These are phyloP conservation scores for Vitellaria paradoxa DNA, from an alignment of 179 eudicot species.

Conservation along the genomic window DNA sequence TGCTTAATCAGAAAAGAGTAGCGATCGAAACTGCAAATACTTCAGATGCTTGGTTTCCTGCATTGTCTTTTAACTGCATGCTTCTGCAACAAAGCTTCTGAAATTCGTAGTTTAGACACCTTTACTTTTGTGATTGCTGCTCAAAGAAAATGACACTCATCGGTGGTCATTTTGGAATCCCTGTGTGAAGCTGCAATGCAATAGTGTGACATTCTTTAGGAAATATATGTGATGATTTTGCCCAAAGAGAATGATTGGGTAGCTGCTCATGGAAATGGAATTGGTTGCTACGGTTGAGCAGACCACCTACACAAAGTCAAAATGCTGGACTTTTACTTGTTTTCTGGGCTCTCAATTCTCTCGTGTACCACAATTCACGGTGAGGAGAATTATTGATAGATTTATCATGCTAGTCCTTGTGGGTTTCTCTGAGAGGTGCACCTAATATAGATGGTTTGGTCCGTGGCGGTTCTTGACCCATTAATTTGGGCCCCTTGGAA, in stretches of 20 bases:
- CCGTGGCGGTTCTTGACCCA: background rate
- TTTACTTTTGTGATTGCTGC: slow-evolving; percentile 3
- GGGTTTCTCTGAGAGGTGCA: background rate
- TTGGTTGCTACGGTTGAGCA: background rate
- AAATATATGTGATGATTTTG: background rate
- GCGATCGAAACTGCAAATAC: slow-evolving; percentile 21
- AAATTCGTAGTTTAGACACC: background rate
- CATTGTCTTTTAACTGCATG: slow-evolving; percentile 8
- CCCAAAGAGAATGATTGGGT: slow-evolving; percentile 2
- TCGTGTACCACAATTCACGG: background rate
- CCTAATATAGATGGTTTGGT: background rate
- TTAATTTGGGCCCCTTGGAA: background rate
- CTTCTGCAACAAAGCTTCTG: slow-evolving; percentile 23
- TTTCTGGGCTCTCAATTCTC: background rate
- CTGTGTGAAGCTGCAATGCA: background rate
- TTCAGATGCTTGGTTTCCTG: slow-evolving; percentile 23
- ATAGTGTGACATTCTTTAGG: background rate
- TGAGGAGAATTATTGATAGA: background rate
- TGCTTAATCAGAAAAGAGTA: slow-evolving; percentile 18
- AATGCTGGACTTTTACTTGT: too few species aligned
- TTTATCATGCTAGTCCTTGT: background rate
- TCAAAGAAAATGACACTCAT: slow-evolving; percentile 1
- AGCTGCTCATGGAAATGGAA: slow-evolving; percentile 1
- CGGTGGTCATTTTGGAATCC: background rate
- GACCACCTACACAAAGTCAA: too few species aligned